A percentile compares a stretch with the other conserved stretches of the same genome.
phyloP scores from a whole-genome alignment of 306 rosid genomes.

The Spatholobus suberectus region DNA sequence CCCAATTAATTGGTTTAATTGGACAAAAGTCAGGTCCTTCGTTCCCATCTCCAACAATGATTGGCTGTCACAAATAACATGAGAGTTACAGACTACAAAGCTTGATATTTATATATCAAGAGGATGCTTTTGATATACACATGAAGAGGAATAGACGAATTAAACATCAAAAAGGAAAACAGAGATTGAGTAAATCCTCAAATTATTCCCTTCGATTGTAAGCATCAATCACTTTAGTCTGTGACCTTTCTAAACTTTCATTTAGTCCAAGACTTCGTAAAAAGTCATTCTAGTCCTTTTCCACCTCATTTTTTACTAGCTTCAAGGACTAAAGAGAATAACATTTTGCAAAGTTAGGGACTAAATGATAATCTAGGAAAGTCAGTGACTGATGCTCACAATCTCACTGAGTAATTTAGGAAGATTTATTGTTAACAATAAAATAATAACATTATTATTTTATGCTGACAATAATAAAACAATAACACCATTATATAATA shows the following conservation, averaged over 20 bases:
- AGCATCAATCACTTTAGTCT: not conserved
- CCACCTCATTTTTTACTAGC: not conserved
- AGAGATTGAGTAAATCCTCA: not conserved
- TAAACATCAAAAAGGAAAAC: not conserved
- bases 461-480: not conserved
- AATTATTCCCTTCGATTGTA: not conserved
- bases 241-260: not conserved
- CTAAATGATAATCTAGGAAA: not conserved
- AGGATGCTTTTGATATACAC: slow-evolving; percentile 21
- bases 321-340: not conserved
- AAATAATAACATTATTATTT: not conserved
- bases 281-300: not conserved
- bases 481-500: not conserved
- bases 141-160: slow-evolving; percentile 36
- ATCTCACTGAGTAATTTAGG: not conserved
- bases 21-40: slow-evolving; percentile 93
- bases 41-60: slow-evolving; percentile 99
- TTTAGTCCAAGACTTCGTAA: not conserved
- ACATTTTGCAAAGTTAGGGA: not conserved
- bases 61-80: slow-evolving; percentile 69
- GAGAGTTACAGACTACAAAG: slow-evolving; percentile 39
- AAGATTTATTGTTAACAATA: not conserved
- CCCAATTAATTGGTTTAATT: slow-evolving; percentile 92
- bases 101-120: slow-evolving; percentile 17
- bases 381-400: not conserved